A percentile compares a stretch with the other conserved stretches of the same genome.
Conservation (phyloP, 2,329 filamentous ascomycete species). For the Furcasterigmium furcatum region DNA sequence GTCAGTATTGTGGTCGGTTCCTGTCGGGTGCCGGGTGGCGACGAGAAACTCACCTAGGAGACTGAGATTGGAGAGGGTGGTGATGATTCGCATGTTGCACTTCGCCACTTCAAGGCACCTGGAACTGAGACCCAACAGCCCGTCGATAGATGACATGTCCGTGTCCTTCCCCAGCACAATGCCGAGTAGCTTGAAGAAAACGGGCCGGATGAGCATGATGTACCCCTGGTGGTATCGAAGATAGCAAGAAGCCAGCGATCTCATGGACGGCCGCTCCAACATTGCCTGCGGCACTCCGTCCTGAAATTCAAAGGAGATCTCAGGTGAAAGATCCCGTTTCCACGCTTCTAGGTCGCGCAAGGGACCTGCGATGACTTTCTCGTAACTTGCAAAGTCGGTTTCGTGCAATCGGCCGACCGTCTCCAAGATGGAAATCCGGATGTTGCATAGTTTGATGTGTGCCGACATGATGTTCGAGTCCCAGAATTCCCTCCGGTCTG, state of each 20-base stretch:
- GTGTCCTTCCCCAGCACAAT: not conserved
- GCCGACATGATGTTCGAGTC: slow-evolving; percentile 6
- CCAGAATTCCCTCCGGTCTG: slow-evolving; percentile 7
- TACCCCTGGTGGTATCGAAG: slow-evolving; percentile 11
- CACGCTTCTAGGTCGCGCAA: slow-evolving; percentile 4
- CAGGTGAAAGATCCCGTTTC: not conserved
- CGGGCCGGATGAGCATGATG: not conserved
- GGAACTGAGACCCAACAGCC: not conserved
- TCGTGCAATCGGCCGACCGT: not conserved
- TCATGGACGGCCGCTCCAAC: slow-evolving; percentile 1
- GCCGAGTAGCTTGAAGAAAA: not conserved
- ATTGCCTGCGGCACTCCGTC: slow-evolving; percentile 5
- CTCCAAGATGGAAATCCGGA: slow-evolving; percentile 3
- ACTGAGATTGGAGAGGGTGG: not conserved
- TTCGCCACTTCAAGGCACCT: not conserved
- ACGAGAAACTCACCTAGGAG: not conserved
- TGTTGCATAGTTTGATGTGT: slow-evolving; percentile 6
- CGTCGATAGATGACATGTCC: not conserved
- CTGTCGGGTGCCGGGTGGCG: not conserved
- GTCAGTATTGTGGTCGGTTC: not conserved
- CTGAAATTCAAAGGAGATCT: slow-evolving; percentile 5
- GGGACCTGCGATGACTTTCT: not conserved
- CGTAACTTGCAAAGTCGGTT: not conserved
- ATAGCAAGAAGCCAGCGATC: slow-evolving; percentile 6
- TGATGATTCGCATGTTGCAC: not conserved